These are phyloP conservation scores for Coccomyxa sp. DNA, from an alignment of 139 green algal species.

Conservation along the genomic window DNA sequence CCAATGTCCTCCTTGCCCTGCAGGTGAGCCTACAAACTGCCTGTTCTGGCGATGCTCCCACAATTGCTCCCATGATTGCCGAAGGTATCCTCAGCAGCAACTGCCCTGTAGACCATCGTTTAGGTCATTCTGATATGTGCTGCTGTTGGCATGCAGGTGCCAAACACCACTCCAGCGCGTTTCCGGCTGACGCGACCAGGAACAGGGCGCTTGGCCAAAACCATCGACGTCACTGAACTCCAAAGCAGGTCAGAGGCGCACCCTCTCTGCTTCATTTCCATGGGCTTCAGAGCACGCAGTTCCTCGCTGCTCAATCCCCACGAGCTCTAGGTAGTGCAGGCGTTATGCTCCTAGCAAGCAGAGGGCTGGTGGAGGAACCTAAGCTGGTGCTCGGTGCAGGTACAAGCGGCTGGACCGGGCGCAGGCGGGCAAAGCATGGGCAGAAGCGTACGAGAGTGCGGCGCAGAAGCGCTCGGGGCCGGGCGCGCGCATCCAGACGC, in stretches of 20 bases:
- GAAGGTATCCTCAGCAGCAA: neutral
- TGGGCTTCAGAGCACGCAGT: neutral
- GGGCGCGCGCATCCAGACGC: conserved; percentile 19
- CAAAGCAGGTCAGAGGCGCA: neutral
- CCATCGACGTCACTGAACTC: conserved; percentile 17
- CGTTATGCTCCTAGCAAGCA: neutral
- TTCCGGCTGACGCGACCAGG: conserved; percentile 21
- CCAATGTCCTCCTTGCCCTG: conserved; percentile 30
- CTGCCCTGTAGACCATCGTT: neutral
- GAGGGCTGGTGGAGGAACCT: neutral
- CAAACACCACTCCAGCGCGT: neutral
- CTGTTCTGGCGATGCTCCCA: too few species aligned
- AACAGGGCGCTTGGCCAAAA: conserved; percentile 13
- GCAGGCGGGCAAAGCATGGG: conserved; percentile 28
- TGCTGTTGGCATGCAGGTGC: neutral
- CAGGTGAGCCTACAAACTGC: conserved; percentile 1
- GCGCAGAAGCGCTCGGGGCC: conserved; percentile 9
- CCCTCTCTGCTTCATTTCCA: neutral
- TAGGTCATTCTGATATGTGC: neutral
- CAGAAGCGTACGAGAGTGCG: conserved; percentile 23
- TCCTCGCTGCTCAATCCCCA: neutral
- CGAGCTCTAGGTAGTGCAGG: neutral
- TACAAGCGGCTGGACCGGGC: conserved; percentile 17
- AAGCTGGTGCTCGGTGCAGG: neutral
- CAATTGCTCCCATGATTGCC: neutral